Evolutionary conservation across 129 eudicot species (phyloP).

Genomic region (Rutidosis leptorrhynchoides): DNA sequence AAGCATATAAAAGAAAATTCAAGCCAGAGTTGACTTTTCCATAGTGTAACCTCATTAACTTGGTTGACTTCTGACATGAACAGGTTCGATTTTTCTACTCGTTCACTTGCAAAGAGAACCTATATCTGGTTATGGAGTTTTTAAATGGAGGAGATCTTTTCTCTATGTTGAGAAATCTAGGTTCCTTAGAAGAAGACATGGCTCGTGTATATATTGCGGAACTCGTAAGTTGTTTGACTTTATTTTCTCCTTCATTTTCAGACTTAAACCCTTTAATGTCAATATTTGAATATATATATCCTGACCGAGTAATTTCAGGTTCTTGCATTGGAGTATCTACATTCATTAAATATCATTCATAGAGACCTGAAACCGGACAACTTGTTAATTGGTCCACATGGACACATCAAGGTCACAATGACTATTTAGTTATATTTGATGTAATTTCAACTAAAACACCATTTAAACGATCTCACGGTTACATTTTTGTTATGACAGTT

Average conservation of each 20-base stretch:
- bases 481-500: slow-evolving; percentile 54
- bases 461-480: slow-evolving; percentile 23
- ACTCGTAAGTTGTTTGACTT: slow-evolving; percentile 58
- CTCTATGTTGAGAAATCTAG: slow-evolving; percentile 82
- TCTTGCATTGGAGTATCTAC: slow-evolving; percentile 94
- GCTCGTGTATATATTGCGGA: slow-evolving; percentile 94
- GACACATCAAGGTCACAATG: slow-evolving; percentile 90
- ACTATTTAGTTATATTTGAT: background rate
- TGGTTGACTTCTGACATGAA: slow-evolving; percentile 36
- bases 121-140: slow-evolving; percentile 95
- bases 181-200: slow-evolving; percentile 96
- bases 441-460: too few relatives aligned
- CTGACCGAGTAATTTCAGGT: slow-evolving; percentile 49
- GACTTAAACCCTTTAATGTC: background rate
- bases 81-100: slow-evolving; percentile 99
- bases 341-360: slow-evolving; percentile 83
- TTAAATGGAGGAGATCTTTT: slow-evolving; percentile 97
- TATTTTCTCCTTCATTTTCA: background rate
- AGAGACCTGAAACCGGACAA: slow-evolving; percentile 98
- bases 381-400: slow-evolving; percentile 92
- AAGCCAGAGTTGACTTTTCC: slow-evolving; percentile 13
- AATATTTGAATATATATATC: slow-evolving; percentile 18
- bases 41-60: slow-evolving; percentile 27
- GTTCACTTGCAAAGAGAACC: slow-evolving; percentile 97
- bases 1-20: slow-evolving; percentile 10